Base-by-base conservation (phyloP, 768 basidiomycete species). In the Sistotremastrum suecicum region DNA sequence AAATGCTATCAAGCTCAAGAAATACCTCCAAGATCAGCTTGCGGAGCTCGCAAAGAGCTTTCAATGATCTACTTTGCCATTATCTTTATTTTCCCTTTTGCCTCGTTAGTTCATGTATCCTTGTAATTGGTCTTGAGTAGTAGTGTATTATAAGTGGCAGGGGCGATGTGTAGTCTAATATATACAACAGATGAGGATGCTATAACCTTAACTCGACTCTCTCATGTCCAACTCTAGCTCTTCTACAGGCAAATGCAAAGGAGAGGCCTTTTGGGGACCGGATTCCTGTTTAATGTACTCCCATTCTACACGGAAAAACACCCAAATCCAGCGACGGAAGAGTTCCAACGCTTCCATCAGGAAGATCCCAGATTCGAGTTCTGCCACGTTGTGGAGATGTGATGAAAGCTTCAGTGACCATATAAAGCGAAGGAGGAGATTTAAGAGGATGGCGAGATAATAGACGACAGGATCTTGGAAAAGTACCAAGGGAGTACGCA, bases 231-330 rank as follows among this genome's bases (percentile, higher is more conserved):
- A 46, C 41, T 56, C 56, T 48, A 48, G 51, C 11, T 54, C 51
- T 6, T 54, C 53, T 20, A 20, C 20, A 20, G 20, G 20, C 20
- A 20, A 20, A 20, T 20, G 20, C 20, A 20, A 20, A 20, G 20
- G 20, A 20, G 20, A 20, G 20, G 2, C 20, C 20, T 20, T 20
- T 20, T 20, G 20, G 1, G 20, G 20, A 2, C 20, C 20, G 1
- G 20, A 20, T 20, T 33, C 44, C 45, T 30, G 36, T 38, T 76
- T 87, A 42, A 89, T 76, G 6, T 80, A 72, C 64, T 98, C 94
- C 95, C 94, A 99, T 64, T 99, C 95, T 37, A 98, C 77, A 35
- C 95, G 77, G 51, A 98, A 63, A 63, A 95, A 98, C 30, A 95
- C 90, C 95, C 95, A 99, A 68, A 97, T 74, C 95, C 95, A 99